These are phyloP conservation scores for Rhizopus sp. DNA, from an alignment of 371 early-diverging fungal species.

Conservation along the genomic window DNA sequence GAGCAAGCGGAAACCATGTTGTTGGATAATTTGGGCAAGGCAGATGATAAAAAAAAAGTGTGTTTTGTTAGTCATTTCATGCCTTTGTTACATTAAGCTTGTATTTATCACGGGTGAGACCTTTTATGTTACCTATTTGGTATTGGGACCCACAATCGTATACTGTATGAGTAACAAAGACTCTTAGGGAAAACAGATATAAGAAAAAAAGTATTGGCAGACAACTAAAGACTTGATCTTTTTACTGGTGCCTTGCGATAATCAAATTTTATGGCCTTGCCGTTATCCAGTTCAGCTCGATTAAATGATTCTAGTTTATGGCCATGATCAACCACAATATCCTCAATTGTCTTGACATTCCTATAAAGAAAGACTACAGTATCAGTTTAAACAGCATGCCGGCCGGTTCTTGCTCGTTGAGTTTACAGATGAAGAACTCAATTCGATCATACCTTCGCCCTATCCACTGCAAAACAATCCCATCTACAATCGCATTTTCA, in stretches of 20 bases:
- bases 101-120: slow-evolving; percentile 6
- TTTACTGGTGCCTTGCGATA: slow-evolving; percentile 12
- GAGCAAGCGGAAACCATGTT: slow-evolving; percentile 1
- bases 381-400: slow-evolving; percentile 39
- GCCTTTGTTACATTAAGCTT: slow-evolving; percentile 3
- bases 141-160: neutral
- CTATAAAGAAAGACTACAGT: slow-evolving; percentile 38
- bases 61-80: slow-evolving; percentile 6
- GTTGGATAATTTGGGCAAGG: slow-evolving; percentile 3
- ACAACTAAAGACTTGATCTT: slow-evolving; percentile 11
- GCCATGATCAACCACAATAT: slow-evolving; percentile 13
- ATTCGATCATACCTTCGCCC: slow-evolving; percentile 30
- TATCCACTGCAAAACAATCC: slow-evolving; percentile 13
- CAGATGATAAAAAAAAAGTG: slow-evolving; percentile 7
- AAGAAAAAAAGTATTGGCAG: slow-evolving; percentile 1
- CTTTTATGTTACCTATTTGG: too few relatives aligned
- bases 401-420: slow-evolving; percentile 73
- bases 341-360: slow-evolving; percentile 12
- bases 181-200: neutral
- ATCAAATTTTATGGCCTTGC: slow-evolving; percentile 11
- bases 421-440: slow-evolving; percentile 67
- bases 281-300: slow-evolving; percentile 12
- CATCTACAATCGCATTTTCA: slow-evolving; percentile 48
- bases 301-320: slow-evolving; percentile 15
- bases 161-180: slow-evolving; percentile 1